Conservation (phyloP, 345 rosid species). For the Eucalyptus erythrocorys region DNA sequence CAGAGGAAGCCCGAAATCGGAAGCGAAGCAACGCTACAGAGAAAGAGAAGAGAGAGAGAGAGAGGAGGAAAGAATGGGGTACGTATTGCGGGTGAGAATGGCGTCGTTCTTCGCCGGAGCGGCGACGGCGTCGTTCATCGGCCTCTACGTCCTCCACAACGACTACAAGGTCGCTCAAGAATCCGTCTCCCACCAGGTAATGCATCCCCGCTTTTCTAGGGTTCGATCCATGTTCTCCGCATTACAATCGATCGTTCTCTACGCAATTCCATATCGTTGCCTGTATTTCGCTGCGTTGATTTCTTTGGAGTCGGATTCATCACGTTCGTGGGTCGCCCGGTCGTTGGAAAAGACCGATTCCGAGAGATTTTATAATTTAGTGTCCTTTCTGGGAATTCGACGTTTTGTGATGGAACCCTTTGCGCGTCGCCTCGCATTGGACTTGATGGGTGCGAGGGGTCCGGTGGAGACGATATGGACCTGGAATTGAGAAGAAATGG, state of each 20-base stretch:
- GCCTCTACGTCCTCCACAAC: slow-evolving; percentile 60
- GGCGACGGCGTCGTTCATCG: slow-evolving; percentile 70
- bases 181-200: slow-evolving; percentile 72
- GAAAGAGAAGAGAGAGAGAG: neutral
- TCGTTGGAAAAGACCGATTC: neutral
- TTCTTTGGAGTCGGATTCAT: neutral
- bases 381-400: neutral
- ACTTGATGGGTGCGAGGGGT: neutral
- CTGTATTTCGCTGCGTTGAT: neutral
- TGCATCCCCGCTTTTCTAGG: neutral
- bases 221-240: neutral
- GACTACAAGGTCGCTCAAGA: slow-evolving; percentile 83
- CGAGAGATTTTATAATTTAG: neutral
- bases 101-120: slow-evolving; percentile 94
- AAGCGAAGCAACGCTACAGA: neutral
- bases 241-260: neutral
- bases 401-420: neutral
- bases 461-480: neutral
- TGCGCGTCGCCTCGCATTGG: neutral
- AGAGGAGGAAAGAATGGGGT: slow-evolving; percentile 44
- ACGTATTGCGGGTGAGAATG: slow-evolving; percentile 78
- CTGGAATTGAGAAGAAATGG: neutral
- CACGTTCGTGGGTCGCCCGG: neutral
- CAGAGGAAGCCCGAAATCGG: neutral
- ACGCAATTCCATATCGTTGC: neutral